Evolutionary conservation across 176 grass and related monocot species (phyloP).

Genomic region (Rhynchospora breviuscula): DNA sequence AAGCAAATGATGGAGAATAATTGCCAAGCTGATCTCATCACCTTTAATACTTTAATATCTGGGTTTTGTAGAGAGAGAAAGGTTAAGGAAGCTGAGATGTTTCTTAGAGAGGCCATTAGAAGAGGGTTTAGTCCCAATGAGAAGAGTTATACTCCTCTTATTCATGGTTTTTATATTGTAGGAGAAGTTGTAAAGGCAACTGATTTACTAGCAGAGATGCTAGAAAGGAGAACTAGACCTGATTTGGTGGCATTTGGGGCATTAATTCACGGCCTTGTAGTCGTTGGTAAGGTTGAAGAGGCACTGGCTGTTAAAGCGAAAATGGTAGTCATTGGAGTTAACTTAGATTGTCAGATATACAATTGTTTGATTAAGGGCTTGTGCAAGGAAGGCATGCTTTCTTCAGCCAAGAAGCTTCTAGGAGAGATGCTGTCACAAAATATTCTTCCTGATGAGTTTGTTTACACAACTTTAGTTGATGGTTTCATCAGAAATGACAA

Average conservation of each 20-base stretch:
- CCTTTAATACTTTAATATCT: conserved; percentile 69
- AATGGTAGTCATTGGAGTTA: conserved; percentile 52
- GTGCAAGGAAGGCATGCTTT: conserved; percentile 81
- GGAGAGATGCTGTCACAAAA: conserved; percentile 69
- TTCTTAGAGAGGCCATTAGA: conserved; percentile 51
- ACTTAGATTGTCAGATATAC: conserved; percentile 65
- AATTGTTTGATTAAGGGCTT: conserved; percentile 73
- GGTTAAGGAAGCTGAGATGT: conserved; percentile 32
- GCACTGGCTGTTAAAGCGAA: conserved; percentile 56
- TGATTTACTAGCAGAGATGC: conserved; percentile 69
- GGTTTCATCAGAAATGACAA: conserved; percentile 76
- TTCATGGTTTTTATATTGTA: conserved; percentile 43
- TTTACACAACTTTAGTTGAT: conserved; percentile 74
- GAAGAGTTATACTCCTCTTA: conserved; percentile 57
- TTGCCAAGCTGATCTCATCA: conserved; percentile 42
- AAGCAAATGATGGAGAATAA: conserved; percentile 56
- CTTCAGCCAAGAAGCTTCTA: conserved; percentile 63
- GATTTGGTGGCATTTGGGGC: conserved; percentile 64
- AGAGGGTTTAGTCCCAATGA: conserved; percentile 54
- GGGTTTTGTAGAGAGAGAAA: conserved; percentile 38
- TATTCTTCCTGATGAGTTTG: conserved; percentile 69
- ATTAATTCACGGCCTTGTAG: conserved; percentile 66
- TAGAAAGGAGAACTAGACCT: conserved; percentile 43
- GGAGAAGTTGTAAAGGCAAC: conserved; percentile 38
- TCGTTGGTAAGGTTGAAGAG: conserved; percentile 39